Percentiles rank a stretch among this genome's conserved stretches.
These are phyloP conservation scores for Trametes maxima DNA, from an alignment of 768 basidiomycete species.

Conservation along the genomic window DNA sequence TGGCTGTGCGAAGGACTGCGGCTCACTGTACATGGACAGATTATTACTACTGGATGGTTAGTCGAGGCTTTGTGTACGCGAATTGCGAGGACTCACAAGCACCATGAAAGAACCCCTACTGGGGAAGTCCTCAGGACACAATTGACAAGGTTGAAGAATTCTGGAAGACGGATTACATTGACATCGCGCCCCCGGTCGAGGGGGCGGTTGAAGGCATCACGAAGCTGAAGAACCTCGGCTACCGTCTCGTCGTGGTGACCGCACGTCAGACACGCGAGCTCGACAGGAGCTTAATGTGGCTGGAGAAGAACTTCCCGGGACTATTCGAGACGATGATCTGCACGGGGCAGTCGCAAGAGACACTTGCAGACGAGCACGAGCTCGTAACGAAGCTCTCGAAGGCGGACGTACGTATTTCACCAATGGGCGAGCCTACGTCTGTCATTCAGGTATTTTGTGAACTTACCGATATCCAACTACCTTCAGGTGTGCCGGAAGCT, in stretches of 20 bases:
- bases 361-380: constrained; percentile 46
- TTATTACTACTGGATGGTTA: constrained; percentile 78
- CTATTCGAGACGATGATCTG: constrained; percentile 65
- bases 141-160: constrained; percentile 59
- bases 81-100: background rate
- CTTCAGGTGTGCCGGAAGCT: constrained; percentile 64
- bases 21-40: constrained; percentile 38
- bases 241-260: constrained; percentile 72
- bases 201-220: constrained; percentile 63
- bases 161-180: constrained; percentile 54
- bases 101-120: constrained; percentile 48
- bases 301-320: constrained; percentile 65
- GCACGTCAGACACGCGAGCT: constrained; percentile 61
- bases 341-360: constrained; percentile 70
- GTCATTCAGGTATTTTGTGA: background rate
- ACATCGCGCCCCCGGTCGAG: constrained; percentile 51
- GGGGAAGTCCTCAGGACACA: constrained; percentile 64
- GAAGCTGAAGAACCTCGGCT: constrained; percentile 62
- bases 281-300: constrained; percentile 67
- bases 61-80: background rate
- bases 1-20: background rate
- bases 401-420: constrained; percentile 53
- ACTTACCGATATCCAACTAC: background rate
- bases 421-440: background rate
- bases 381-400: constrained; percentile 64